phyloP scores from a whole-genome alignment of 257 asterid species.

The Capsicum chinense region DNA sequence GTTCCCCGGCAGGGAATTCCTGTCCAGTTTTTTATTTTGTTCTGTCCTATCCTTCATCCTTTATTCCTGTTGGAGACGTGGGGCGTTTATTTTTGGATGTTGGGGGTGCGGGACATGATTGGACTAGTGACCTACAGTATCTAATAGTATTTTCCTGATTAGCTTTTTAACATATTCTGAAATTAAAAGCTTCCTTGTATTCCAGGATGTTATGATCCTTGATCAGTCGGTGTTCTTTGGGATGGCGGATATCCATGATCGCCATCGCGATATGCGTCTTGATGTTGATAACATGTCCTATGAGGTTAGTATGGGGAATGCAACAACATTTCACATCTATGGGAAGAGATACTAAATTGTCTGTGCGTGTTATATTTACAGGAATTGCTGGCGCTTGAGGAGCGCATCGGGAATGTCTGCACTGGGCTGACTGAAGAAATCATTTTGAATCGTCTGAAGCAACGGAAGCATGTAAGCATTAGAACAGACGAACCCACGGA shows the following conservation, averaged over 20 bases:
- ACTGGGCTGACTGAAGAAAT: slow-evolving; percentile 51
- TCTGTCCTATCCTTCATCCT: no score
- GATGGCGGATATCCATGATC: slow-evolving; percentile 48
- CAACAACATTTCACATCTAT: background rate
- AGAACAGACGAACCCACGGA: slow-evolving; percentile 33
- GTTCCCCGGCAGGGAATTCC: no score
- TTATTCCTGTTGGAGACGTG: no score
- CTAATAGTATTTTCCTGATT: background rate
- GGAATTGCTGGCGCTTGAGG: slow-evolving; percentile 56
- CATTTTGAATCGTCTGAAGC: slow-evolving; percentile 44
- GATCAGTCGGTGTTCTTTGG: slow-evolving; percentile 52
- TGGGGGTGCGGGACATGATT: background rate
- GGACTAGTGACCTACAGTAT: background rate
- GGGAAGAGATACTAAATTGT: background rate
- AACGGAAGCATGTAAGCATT: slow-evolving; percentile 34
- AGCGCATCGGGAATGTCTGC: slow-evolving; percentile 52
- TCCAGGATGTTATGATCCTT: slow-evolving; percentile 53
- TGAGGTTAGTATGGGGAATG: slow-evolving; percentile 37
- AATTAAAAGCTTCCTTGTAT: slow-evolving; percentile 6
- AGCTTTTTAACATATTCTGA: slow-evolving; percentile 3
- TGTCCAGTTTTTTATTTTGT: no score
- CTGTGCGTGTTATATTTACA: background rate
- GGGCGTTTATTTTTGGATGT: no score
- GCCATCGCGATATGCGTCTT: slow-evolving; percentile 60
- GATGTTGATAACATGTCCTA: slow-evolving; percentile 62